Evolutionary conservation across 495 filamentous ascomycete genomes (phyloP), one percentile per base, ranked within the genome.

Genomic region (Xylaria grammica): DNA sequence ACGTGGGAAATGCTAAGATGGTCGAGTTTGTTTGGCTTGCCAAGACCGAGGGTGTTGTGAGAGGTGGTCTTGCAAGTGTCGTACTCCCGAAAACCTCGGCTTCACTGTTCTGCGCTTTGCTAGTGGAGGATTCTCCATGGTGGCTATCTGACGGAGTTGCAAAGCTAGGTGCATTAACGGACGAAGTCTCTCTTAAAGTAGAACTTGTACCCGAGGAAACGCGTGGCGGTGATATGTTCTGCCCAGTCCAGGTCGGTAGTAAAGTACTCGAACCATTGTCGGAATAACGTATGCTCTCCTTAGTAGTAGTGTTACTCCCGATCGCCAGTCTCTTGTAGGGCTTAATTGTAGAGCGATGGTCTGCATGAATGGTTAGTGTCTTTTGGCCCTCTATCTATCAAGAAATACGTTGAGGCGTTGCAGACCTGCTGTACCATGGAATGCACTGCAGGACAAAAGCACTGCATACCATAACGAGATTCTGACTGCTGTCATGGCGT

Each of bases 341-440:
- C 48, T 51, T 36, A 32, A 9, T 46, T 7, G 27, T 4, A 6
- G 45, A 40, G 46, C 30, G 30, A 52, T 42, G 58, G 40, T 51
- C 46, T 61, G 46, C 46, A 51, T 27, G 13, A 61, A 30, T 27
- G 30, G 58, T 61, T 32, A 61, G 58, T 46, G 46, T 50, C 58
- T 46, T 34, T 52, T 46, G 3, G 8, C 40, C 11, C 34, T 36
- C 34, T 36, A 11, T 36, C 5, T 36, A 36, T 36, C 40, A 52
- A 61, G 45, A 46, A 52, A 61, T 13, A 24, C 22, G 42, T 38
- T 42, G 45, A 61, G 58, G 46, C 58, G 58, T 40, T 13, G 46
- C 45, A 27, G 45, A 52, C 46, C 45, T 61, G 46, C 46, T 36
- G 0, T 40, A 52, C 30, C 58, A 29, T 52, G 30, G 32, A 27